phyloP scores from a whole-genome alignment of 768 basidiomycete genomes.

The Suillus spraguei region DNA sequence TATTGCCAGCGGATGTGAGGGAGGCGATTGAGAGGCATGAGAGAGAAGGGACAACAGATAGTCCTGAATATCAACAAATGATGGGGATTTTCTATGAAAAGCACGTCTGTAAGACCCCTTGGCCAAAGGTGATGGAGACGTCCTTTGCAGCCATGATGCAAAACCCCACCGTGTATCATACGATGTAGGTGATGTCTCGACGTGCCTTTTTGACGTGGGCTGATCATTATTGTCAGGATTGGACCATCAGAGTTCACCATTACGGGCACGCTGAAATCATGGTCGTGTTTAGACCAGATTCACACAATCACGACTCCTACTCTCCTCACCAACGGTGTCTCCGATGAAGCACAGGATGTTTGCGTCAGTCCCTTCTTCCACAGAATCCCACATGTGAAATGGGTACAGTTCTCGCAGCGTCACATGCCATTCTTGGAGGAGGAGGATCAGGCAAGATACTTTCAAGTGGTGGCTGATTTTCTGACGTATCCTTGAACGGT shows the following conservation, averaged over 20 bases:
- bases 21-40: slow-evolving; percentile 27
- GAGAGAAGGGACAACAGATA: slow-evolving; percentile 26
- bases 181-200: slow-evolving; percentile 20
- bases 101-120: slow-evolving; percentile 32
- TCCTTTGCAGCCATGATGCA: slow-evolving; percentile 20
- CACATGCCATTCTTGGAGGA: slow-evolving; percentile 49
- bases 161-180: slow-evolving; percentile 18
- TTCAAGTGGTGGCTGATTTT: slow-evolving; percentile 39
- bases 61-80: slow-evolving; percentile 29
- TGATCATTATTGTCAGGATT: slow-evolving; percentile 6
- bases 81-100: slow-evolving; percentile 25
- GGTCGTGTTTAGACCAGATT: slow-evolving; percentile 43
- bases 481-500: slow-evolving; percentile 17
- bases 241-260: slow-evolving; percentile 34
- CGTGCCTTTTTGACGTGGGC: slow-evolving; percentile 2
- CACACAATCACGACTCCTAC: slow-evolving; percentile 38
- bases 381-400: slow-evolving; percentile 29
- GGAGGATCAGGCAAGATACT: slow-evolving; percentile 34
- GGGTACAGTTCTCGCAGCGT: slow-evolving; percentile 29
- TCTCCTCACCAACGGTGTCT: slow-evolving; percentile 35
- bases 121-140: slow-evolving; percentile 28
- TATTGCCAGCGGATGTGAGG: slow-evolving; percentile 24
- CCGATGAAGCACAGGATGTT: slow-evolving; percentile 36
- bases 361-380: slow-evolving; percentile 32
- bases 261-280: slow-evolving; percentile 41